Conservation (phyloP, 2,329 filamentous ascomycete species). For the Stagonosporopsis tanaceti region DNA sequence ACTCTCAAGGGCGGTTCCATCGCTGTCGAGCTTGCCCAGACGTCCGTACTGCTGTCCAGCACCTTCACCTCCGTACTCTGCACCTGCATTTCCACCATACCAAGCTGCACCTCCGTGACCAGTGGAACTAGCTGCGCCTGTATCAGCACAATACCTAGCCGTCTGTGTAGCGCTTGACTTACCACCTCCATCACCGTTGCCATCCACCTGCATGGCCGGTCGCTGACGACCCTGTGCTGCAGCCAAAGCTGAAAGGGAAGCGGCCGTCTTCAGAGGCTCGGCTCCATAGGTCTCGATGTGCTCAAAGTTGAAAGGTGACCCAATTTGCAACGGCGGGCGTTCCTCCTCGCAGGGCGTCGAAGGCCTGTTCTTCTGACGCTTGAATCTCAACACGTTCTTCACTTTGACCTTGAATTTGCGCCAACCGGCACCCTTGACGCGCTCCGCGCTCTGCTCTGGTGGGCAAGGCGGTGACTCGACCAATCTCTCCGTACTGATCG, state of each 20-base stretch:
- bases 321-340: not conserved
- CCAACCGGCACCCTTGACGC: not conserved
- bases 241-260: not conserved
- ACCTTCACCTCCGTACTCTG: not conserved
- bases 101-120: not conserved
- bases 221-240: not conserved
- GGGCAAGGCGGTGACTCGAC: not conserved
- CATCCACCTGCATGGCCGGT: not conserved
- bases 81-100: too few relatives aligned
- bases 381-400: constrained; percentile 7
- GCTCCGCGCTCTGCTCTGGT: not conserved
- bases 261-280: not conserved
- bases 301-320: not conserved
- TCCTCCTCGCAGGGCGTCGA: not conserved
- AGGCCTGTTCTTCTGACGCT: not conserved
- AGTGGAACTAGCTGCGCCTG: too few relatives aligned
- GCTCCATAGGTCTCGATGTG: not conserved
- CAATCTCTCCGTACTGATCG: not conserved
- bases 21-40: not conserved
- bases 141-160: not conserved
- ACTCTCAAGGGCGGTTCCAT: constrained; percentile 1
- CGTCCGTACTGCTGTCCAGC: not conserved
- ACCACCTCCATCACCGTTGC: not conserved
- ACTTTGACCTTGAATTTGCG: not conserved
- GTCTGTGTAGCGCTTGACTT: not conserved